Percentiles rank a stretch among this genome's conserved stretches.
Evolutionary conservation across 1,284 basidiomycete species (phyloP).

Genomic region (Malassezia globosa): DNA sequence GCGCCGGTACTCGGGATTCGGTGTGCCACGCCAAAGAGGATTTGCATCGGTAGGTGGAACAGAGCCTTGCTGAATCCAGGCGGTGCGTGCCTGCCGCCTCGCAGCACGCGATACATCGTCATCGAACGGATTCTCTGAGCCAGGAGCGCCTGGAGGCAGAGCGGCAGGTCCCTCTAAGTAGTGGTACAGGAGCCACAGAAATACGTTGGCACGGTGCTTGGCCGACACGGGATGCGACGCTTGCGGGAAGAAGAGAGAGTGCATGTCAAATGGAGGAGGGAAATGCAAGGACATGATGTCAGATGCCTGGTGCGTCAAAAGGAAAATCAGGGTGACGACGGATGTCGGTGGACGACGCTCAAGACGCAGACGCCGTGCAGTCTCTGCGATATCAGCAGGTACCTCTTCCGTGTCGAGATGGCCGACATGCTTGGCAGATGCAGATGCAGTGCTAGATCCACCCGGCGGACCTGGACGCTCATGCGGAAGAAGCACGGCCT

Average conservation of each 20-base stretch:
- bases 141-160: constrained; percentile 23
- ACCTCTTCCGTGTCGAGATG: constrained; percentile 33
- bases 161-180: constrained; percentile 39
- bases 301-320: constrained; percentile 29
- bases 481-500: constrained; percentile 63
- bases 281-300: constrained; percentile 38
- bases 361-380: constrained; percentile 28
- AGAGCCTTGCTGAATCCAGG: constrained; percentile 20
- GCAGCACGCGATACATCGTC: constrained; percentile 24
- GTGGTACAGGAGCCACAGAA: constrained; percentile 44
- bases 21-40: constrained; percentile 29
- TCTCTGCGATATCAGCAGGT: constrained; percentile 30
- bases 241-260: constrained; percentile 42
- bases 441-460: constrained; percentile 23
- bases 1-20: constrained; percentile 28
- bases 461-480: constrained; percentile 51
- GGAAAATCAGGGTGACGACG: constrained; percentile 40
- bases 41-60: constrained; percentile 13
- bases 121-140: constrained; percentile 34
- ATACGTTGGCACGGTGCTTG: constrained; percentile 29
- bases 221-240: constrained; percentile 28
- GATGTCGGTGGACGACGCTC: constrained; percentile 30
- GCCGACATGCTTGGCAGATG: constrained; percentile 22
- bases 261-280: constrained; percentile 30
- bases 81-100: constrained; percentile 19